Evolutionary conservation across 805 yeast genomes (phyloP), one percentile per base, ranked within the genome.

Genomic region (Sugiyamaella floridensis): DNA sequence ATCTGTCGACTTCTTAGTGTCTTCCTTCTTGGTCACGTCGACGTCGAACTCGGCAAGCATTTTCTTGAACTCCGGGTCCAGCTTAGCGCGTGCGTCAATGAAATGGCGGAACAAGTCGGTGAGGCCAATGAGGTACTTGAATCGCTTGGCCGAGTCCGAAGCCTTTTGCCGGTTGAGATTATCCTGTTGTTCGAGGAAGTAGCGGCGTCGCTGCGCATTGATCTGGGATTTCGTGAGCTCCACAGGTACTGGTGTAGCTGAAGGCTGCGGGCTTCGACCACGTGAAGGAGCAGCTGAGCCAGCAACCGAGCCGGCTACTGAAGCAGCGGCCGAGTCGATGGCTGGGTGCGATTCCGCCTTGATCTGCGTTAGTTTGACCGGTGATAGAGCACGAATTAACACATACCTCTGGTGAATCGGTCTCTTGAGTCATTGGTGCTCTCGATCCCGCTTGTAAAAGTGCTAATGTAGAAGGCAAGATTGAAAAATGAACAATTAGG

Each of bases 81-180:
- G 85, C 49, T 88, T 78, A 11, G 95, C 87, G 57, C 85, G 81
- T 44, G 86, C 76, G 58, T 89, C 86, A 56, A 90, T 86, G 67
- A 90, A 90, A 65, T 89, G 90, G 42, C 95, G 82, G 67, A 90
- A 90, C 53, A 92, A 73, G 57, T 87, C 95, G 0, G 97, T 89
- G 42, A 90, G 73, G 1, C 89, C 85, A 48, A 92, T 72, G 43
- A 90, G 72, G 67, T 90, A 87, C 65, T 81, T 82, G 75, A 88
- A 88, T 55, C 98, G 76, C 60, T 76, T 81, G 26, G 89, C 83
- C 0, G 95, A 93, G 60, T 80, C 86, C 45, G 72, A 77, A 57
- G 76, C 43, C 55, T 58, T 57, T 43, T 64, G 64, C 41, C 51
- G 42, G 34, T 57, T 55, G 26, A 66, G 55, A 40, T 55, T 49